Conservation (phyloP, 2,329 filamentous ascomycete genomes). For the Aureobasidium melanogenum region DNA sequence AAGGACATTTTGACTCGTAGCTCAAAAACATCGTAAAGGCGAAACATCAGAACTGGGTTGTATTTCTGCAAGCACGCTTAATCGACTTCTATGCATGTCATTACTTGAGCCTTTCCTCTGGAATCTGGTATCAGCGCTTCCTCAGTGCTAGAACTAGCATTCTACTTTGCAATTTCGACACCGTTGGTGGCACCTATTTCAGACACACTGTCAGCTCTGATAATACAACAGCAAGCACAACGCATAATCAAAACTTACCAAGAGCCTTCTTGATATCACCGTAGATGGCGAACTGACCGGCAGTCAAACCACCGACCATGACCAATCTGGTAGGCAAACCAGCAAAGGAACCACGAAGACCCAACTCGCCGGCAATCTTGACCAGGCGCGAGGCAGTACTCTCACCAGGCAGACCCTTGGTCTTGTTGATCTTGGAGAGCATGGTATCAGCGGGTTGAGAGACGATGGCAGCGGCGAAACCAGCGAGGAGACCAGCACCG, state of each 20-base stretch:
- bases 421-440: conserved; percentile 96
- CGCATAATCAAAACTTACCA: conserved; percentile 13
- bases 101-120: neutral
- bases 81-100: neutral
- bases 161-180: conserved; percentile 54
- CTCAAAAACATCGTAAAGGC: neutral
- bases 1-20: too few species aligned
- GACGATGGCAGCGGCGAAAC: conserved; percentile 79
- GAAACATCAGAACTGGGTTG: neutral
- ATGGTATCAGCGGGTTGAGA: conserved; percentile 90
- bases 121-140: neutral
- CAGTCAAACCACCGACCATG: conserved; percentile 66
- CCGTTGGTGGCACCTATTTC: conserved; percentile 55
- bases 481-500: conserved; percentile 72
- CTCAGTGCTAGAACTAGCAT: neutral
- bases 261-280: conserved; percentile 32
- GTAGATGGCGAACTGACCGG: conserved; percentile 62
- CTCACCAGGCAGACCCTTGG: conserved; percentile 77
- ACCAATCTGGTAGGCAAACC: conserved; percentile 75
- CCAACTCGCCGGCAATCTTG: conserved; percentile 84
- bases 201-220: conserved; percentile 29
- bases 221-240: neutral
- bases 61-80: neutral
- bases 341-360: conserved; percentile 59
- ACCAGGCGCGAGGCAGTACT: conserved; percentile 69